Evolutionary conservation across 1,284 basidiomycete species (phyloP).

Genomic region (Cutaneotrichosporon dermatis): DNA sequence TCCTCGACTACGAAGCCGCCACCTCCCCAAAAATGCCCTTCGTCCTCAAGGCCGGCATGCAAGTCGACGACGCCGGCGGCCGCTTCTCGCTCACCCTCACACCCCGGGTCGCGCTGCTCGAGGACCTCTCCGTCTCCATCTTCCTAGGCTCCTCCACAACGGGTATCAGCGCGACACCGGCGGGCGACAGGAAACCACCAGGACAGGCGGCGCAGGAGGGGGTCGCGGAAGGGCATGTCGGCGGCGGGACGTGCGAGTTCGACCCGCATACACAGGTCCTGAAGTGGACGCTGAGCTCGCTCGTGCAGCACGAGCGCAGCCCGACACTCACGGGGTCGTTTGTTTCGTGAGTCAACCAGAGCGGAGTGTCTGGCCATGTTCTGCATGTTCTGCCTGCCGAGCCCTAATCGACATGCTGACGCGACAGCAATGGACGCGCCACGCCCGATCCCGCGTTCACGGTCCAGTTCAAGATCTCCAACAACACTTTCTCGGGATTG

Average conservation of each 20-base stretch:
- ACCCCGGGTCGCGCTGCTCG: slow-evolving; percentile 61
- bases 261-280: slow-evolving; percentile 64
- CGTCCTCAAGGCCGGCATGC: slow-evolving; percentile 59
- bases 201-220: slow-evolving; percentile 23
- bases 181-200: slow-evolving; percentile 38
- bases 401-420: not conserved
- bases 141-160: slow-evolving; percentile 68
- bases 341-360: slow-evolving; percentile 47
- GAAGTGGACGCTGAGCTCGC: slow-evolving; percentile 69
- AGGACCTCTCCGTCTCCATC: slow-evolving; percentile 65
- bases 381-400: too few species aligned
- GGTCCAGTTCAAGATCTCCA: slow-evolving; percentile 65
- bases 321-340: slow-evolving; percentile 75
- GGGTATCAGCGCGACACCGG: slow-evolving; percentile 48
- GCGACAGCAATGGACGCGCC: slow-evolving; percentile 29
- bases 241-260: slow-evolving; percentile 69
- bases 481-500: slow-evolving; percentile 70
- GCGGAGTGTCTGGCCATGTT: too few species aligned
- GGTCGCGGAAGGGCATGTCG: slow-evolving; percentile 49
- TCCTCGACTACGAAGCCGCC: slow-evolving; percentile 69
- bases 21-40: slow-evolving; percentile 60
- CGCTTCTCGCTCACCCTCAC: slow-evolving; percentile 66
- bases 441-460: slow-evolving; percentile 66
- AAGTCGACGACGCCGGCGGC: slow-evolving; percentile 61
- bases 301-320: slow-evolving; percentile 61